phyloP scores from a whole-genome alignment of 2,329 filamentous ascomycete species.

The Lasiodiplodia gonubiensis region DNA sequence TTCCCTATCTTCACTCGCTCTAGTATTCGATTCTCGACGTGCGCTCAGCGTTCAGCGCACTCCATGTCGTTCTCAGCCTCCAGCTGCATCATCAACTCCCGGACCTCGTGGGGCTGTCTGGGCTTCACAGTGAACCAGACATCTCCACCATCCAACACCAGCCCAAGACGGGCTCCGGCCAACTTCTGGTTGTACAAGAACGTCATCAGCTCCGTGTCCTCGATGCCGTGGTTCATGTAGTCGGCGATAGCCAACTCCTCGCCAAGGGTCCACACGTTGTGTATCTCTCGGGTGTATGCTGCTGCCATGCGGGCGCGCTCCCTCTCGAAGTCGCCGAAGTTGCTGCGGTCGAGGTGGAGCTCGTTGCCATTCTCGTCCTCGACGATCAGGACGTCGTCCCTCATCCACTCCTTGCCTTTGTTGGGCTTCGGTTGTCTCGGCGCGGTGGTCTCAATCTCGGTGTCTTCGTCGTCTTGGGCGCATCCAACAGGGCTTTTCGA shows the following conservation, averaged over 20 bases:
- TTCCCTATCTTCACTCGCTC: not conserved
- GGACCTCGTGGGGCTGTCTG: not conserved
- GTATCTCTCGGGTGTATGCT: not conserved
- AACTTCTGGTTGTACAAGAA: not conserved
- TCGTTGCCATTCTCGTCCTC: not conserved
- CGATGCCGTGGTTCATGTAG: not conserved
- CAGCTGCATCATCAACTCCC: not conserved
- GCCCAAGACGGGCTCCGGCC: not conserved
- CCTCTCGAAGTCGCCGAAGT: not conserved
- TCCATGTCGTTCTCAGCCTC: not conserved
- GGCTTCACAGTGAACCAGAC: not conserved
- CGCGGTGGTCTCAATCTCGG: too few relatives aligned
- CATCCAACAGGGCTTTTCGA: not conserved
- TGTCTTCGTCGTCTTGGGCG: not conserved
- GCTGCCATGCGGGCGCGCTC: not conserved
- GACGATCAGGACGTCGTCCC: not conserved
- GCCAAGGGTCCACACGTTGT: not conserved
- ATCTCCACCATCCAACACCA: not conserved
- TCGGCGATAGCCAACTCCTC: not conserved
- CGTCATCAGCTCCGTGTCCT: not conserved
- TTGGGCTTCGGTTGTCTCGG: not conserved
- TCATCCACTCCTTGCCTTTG: not conserved
- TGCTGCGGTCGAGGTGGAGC: rapidly evolving
- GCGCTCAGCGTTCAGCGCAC: not conserved
- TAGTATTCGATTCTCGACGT: not conserved